Conservation (phyloP, 2,329 filamentous ascomycete genomes). For the Claviceps sp. region DNA sequence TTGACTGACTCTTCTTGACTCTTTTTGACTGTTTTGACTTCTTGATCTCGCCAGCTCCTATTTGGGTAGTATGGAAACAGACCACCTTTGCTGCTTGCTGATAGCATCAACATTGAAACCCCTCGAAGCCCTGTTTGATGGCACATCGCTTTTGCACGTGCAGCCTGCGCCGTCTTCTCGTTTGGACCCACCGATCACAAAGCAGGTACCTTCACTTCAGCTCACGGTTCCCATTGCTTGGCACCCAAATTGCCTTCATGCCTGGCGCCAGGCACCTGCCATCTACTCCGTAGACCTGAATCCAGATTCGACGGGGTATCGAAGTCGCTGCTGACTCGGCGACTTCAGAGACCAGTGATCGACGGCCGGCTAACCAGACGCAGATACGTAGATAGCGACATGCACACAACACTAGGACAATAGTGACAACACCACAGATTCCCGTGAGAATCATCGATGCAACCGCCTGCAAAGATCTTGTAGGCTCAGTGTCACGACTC, state of each 20-base stretch:
- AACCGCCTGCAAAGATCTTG: background rate
- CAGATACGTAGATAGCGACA: background rate
- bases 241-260: background rate
- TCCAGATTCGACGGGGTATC: background rate
- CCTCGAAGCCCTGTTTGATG: no score
- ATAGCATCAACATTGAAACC: background rate
- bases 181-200: background rate
- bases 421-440: background rate
- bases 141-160: background rate
- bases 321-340: background rate
- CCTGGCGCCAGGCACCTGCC: background rate
- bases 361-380: background rate
- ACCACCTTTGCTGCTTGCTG: background rate
- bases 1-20: no score
- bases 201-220: background rate
- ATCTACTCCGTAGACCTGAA: background rate
- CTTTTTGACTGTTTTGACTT: no score
- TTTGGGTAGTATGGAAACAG: background rate
- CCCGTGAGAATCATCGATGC: background rate
- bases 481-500: background rate
- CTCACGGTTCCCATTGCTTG: background rate
- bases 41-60: no score
- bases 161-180: background rate
- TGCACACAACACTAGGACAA: background rate
- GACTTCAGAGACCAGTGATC: background rate